Percentiles rank a stretch among this genome's conserved stretches.
phyloP scores from a whole-genome alignment of 2,329 filamentous ascomycete species.

The Orbilia brochopaga region DNA sequence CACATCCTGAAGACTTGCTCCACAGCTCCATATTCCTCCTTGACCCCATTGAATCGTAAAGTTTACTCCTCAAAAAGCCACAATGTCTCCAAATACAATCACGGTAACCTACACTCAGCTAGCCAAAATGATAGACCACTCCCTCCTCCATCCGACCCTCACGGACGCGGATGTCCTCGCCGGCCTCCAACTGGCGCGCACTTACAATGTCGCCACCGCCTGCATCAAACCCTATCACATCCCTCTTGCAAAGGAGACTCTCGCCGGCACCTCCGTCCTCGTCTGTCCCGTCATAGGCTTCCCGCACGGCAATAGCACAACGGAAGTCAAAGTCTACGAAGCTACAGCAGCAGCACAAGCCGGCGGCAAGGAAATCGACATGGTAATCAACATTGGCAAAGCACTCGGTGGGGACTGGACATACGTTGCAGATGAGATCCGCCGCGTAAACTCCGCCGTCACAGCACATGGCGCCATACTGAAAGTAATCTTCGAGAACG shows the following conservation, averaged over 20 bases:
- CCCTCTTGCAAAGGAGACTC: constrained; percentile 61
- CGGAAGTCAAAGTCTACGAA: constrained; percentile 64
- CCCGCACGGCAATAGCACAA: constrained; percentile 66
- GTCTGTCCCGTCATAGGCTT: constrained; percentile 69
- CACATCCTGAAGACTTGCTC: background rate
- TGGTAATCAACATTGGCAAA: constrained; percentile 69
- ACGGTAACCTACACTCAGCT: constrained; percentile 55
- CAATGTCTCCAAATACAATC: constrained; percentile 25
- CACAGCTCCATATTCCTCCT: too few species aligned
- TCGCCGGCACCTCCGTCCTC: constrained; percentile 62
- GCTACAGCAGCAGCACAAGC: constrained; percentile 61
- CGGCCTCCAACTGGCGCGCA: constrained; percentile 62
- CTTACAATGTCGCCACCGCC: constrained; percentile 64
- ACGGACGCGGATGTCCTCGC: constrained; percentile 64
- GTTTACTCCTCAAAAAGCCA: background rate
- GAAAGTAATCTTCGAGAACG: constrained; percentile 70
- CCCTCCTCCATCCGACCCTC: constrained; percentile 68
- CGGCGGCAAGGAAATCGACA: constrained; percentile 66
- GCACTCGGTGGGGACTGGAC: constrained; percentile 65
- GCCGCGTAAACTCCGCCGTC: constrained; percentile 62
- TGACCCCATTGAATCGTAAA: too few species aligned
- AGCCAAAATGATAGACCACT: constrained; percentile 67
- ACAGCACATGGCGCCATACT: constrained; percentile 60
- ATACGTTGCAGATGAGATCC: constrained; percentile 65
- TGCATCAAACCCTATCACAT: constrained; percentile 68